Evolutionary conservation across 2,329 filamentous ascomycete genomes (phyloP).

Genomic region (Simplicillium aogashimaense): DNA sequence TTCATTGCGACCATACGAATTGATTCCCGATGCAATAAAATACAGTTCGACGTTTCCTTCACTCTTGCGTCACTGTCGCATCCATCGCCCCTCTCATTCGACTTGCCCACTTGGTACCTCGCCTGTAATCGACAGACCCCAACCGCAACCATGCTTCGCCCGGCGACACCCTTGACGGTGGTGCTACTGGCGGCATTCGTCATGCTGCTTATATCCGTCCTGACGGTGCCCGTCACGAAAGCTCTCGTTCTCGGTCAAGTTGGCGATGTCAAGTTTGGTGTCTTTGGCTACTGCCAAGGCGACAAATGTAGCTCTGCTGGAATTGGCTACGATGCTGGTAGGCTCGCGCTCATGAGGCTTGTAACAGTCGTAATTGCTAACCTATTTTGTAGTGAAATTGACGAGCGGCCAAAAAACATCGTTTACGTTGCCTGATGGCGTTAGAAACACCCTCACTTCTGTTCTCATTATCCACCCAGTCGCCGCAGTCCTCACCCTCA

Average conservation of each 20-base stretch:
- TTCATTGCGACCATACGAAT: too few relatives aligned
- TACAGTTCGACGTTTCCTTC: too few relatives aligned
- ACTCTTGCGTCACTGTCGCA: too few relatives aligned
- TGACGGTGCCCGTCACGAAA: conserved; percentile 87
- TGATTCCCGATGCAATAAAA: too few relatives aligned
- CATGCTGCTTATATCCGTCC: conserved; percentile 71
- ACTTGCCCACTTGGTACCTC: too few relatives aligned
- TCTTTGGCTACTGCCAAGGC: conserved; percentile 77
- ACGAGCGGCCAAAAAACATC: conserved; percentile 13
- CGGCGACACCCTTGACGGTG: conserved; percentile 82
- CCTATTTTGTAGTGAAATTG: conserved; percentile 1
- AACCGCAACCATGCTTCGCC: conserved; percentile 62
- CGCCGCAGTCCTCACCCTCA: conserved; percentile 73
- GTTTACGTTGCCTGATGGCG: conserved; percentile 46
- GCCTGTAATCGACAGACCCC: too few relatives aligned
- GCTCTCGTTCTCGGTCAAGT: conserved; percentile 75
- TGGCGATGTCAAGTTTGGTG: conserved; percentile 72
- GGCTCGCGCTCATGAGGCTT: conserved; percentile 16
- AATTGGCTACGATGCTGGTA: conserved; percentile 81
- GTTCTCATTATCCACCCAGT: conserved; percentile 91
- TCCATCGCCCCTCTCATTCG: too few relatives aligned
- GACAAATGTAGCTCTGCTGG: conserved; percentile 59
- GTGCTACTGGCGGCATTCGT: conserved; percentile 79
- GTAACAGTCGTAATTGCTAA: neutral
- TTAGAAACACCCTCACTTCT: conserved; percentile 61